Evolutionary conservation across 1,284 basidiomycete genomes (phyloP).

Genomic region (Ganoderma leucocontextum): DNA sequence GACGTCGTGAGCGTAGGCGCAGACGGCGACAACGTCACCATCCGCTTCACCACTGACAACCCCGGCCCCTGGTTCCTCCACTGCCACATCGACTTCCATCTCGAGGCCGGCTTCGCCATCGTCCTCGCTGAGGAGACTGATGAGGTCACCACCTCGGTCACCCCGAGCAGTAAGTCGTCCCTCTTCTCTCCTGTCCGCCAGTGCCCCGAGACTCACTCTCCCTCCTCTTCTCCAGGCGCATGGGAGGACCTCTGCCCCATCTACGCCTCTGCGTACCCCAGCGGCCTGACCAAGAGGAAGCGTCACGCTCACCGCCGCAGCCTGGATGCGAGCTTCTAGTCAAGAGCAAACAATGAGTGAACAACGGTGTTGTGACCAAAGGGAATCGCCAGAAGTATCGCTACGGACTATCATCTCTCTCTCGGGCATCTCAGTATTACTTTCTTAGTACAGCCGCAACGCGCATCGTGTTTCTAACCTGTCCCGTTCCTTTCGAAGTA

Average conservation of each 20-base stretch:
- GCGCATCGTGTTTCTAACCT: neutral
- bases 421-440: neutral
- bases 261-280: slow-evolving; percentile 1
- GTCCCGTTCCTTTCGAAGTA: neutral
- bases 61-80: slow-evolving; percentile 25
- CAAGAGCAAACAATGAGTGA: neutral
- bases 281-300: slow-evolving; percentile 1
- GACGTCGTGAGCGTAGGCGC: slow-evolving; percentile 36
- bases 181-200: no score
- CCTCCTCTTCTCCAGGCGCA: neutral
- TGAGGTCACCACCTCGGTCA: slow-evolving; percentile 20
- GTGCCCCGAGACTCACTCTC: neutral
- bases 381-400: neutral
- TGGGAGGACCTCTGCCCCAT: slow-evolving; percentile 17
- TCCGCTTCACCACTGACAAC: slow-evolving; percentile 15
- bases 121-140: slow-evolving; percentile 38
- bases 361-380: neutral
- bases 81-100: slow-evolving; percentile 40
- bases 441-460: neutral
- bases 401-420: neutral
- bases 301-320: neutral
- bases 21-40: slow-evolving; percentile 15
- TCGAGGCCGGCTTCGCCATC: slow-evolving; percentile 37
- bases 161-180: slow-evolving; percentile 10
- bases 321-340: neutral